Base-by-base conservation (phyloP, 164 flowering plant species). In the Stephania yunnanensis region DNA sequence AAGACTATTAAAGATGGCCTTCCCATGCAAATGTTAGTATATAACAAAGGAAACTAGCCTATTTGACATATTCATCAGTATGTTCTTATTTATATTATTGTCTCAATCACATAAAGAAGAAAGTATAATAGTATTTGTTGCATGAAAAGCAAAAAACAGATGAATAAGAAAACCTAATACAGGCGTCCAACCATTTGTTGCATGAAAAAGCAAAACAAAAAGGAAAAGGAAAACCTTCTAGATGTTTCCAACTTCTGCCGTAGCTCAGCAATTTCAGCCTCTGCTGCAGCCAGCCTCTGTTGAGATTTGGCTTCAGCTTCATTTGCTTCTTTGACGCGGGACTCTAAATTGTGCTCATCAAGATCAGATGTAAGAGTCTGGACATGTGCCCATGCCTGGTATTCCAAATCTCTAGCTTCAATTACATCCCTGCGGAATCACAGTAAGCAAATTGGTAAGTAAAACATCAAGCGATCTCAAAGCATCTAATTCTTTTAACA, bases 281-380 rank as follows among this genome's bases (percentile, higher is more conserved):
- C 98, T 69, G 97, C 93, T 84, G 96, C 88, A 81, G 97, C 98
- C 71, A 94, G 84, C 79, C 83, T 86, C 82, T 94, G 98, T 73
- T 96, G 99, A 30, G 97, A 87, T 74, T 77, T 74, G 25, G 99
- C 97, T 86, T 96, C 99, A 72, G 95, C 97, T 89, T 92, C 96
- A 84, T 86, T 94, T 70, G 98, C 97, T 63, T 82, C 82, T 82
- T 96, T 94, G 22, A 96, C 99, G 69, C 96, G 90, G 70, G 84
- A 74, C 81, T 92, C 99, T 82, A 96, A 82, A 69, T 70, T 84
- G 77, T 86, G 93, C 81, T 96, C 99, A 88, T 96, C 97, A 73
- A 96, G 94, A 72, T 93, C 87, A 44, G 89, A 86, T 73, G 89
- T 90, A 70, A 96, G 87, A 75, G 87, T 81, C 81, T 94, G 91